These are phyloP conservation scores for Crithidia acanthocephali DNA, from an alignment of 208 protist genomes.

Conservation along the genomic window DNA sequence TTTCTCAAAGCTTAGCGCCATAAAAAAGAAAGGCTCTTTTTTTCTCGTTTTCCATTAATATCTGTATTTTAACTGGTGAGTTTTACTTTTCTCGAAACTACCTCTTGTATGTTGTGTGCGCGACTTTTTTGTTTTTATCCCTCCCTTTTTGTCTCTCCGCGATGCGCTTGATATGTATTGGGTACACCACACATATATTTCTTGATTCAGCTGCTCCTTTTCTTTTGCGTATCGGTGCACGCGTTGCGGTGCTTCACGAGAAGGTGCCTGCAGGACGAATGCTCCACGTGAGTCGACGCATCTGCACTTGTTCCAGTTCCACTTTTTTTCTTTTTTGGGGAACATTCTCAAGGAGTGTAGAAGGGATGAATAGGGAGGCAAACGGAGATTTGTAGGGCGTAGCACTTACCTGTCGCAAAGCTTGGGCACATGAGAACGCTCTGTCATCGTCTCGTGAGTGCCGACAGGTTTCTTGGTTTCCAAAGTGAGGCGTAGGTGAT, in stretches of 20 bases:
- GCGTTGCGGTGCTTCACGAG: neutral
- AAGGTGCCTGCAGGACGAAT: no score
- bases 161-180: conserved; percentile 2
- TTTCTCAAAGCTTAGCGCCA: neutral
- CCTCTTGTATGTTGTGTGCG: conserved; percentile 9
- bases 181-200: neutral
- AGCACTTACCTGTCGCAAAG: neutral
- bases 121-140: conserved; percentile 3
- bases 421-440: neutral
- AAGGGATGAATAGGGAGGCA: neutral
- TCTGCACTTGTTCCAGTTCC: neutral
- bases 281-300: neutral
- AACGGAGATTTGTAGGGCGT: neutral
- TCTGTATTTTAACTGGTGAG: conserved; percentile 20
- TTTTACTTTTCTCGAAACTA: neutral
- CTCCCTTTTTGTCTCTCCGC: conserved; percentile 2
- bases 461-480: neutral
- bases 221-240: no score
- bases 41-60: conserved; percentile 8
- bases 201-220: no score
- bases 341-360: neutral
- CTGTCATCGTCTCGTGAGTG: neutral
- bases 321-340: conserved; percentile 7
- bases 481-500: neutral
- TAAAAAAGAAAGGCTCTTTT: neutral